Evolutionary conservation across 805 yeast genomes (phyloP), one percentile per base, ranked within the genome.

Genomic region (Candida adriatica): DNA sequence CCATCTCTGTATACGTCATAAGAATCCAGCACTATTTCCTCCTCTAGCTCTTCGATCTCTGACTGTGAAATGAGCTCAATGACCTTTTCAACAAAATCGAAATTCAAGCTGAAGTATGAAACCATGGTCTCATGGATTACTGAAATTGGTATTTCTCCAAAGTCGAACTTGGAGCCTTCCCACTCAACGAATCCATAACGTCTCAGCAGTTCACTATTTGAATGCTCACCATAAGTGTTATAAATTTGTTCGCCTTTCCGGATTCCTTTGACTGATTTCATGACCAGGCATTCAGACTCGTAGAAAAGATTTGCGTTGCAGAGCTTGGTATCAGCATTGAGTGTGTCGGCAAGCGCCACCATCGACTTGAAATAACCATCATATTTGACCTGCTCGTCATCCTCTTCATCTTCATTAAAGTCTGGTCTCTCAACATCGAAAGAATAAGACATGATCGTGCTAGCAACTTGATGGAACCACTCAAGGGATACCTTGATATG

Each of bases 311-410:
- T 70, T 6, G 96, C 95, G 53, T 90, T 90, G 46, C 75, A 75
- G 13, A 70, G 61, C 7, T 67, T 66, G 1, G 95, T 81, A 49
- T 88, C 92, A 1, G 96, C 85, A 51, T 92, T 90, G 38, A 92
- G 60, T 15, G 85, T 77, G 51, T 90, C 98, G 0, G 97, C 97
- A 27, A 87, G 61, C 0, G 97, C 95, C 4, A 88, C 86, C 95
- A 92, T 80, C 1, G 94, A 79, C 52, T 88, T 88, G 42, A 68
- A 60, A 37, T 63, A 72, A 4, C 65, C 58, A 34, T 56, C 61
- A n/a, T 31, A 37, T 13, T 51, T 51, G 5, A 60, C 61, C 5
- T 51, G 56, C 17, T 63, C 71, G 18, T 59, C 65, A 22, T 52
- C 63, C 15, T 55, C 60, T 14, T 56, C 54, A 3, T 55, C 58